These are phyloP conservation scores for Delitschia confertaspora DNA, from an alignment of 495 filamentous ascomycete species.

Conservation along the genomic window DNA sequence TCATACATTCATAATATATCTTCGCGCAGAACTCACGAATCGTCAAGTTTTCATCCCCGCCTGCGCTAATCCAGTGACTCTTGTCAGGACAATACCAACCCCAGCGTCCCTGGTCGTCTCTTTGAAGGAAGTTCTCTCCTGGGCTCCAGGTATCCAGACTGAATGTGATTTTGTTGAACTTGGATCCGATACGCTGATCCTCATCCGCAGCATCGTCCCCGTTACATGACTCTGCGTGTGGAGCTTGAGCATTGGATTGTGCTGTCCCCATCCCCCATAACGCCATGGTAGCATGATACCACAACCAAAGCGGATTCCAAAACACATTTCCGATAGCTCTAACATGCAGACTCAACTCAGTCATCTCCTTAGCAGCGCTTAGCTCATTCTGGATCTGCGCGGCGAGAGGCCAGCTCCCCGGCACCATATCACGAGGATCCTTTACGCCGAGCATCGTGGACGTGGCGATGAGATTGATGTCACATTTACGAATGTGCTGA, in stretches of 20 bases:
- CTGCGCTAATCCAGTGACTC: conserved; percentile 6
- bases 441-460: conserved; percentile 21
- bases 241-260: neutral
- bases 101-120: conserved; percentile 12
- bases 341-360: conserved; percentile 22
- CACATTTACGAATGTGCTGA: conserved; percentile 10
- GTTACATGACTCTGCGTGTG: neutral
- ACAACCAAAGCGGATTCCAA: conserved; percentile 28
- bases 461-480: conserved; percentile 22
- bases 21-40: conserved; percentile 22
- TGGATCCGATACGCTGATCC: conserved; percentile 1
- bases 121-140: conserved; percentile 18
- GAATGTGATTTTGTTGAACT: conserved; percentile 20
- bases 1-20: conserved; percentile 21
- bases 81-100: conserved; percentile 17
- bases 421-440: conserved; percentile 20
- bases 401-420: conserved; percentile 16
- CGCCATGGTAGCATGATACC: conserved; percentile 21
- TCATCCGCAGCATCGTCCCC: no score
- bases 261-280: conserved; percentile 16
- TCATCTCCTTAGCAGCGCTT: conserved; percentile 6
- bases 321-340: conserved; percentile 24
- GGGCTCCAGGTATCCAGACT: conserved; percentile 19
- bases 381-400: conserved; percentile 17
- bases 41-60: neutral